Conservation (phyloP, 208 protist genomes). For the Wallacemonas sp. region DNA sequence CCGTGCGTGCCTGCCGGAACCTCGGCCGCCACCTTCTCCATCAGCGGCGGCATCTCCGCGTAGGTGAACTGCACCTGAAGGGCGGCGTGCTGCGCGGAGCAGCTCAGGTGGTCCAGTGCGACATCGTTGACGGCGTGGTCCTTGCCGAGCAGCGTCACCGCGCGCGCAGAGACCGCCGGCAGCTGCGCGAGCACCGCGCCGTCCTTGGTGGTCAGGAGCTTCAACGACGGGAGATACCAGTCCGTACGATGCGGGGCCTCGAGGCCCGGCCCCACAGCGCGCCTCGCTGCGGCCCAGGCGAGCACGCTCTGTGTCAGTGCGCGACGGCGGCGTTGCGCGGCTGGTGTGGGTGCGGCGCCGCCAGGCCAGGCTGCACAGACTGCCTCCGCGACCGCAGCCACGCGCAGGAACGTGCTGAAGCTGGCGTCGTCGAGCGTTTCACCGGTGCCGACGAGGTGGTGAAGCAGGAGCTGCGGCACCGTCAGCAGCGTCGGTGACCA, state of each 20-base stretch:
- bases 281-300: neutral
- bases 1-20: neutral
- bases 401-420: slow-evolving; percentile 38
- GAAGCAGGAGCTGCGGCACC: slow-evolving; percentile 69
- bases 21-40: neutral
- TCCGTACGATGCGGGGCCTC: slow-evolving; percentile 14
- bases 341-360: neutral
- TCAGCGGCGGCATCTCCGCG: slow-evolving; percentile 19
- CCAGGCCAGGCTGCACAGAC: slow-evolving; percentile 10
- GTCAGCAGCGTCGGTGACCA: slow-evolving; percentile 80
- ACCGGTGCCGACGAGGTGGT: slow-evolving; percentile 40
- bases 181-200: slow-evolving; percentile 34
- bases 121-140: slow-evolving; percentile 66
- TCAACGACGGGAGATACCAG: slow-evolving; percentile 60
- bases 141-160: slow-evolving; percentile 71
- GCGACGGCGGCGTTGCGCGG: slow-evolving; percentile 15
- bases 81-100: slow-evolving; percentile 80
- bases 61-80: slow-evolving; percentile 68
- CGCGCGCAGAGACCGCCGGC: slow-evolving; percentile 36
- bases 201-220: slow-evolving; percentile 63
- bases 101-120: slow-evolving; percentile 71
- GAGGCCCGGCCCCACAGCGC: neutral
- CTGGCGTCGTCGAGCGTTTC: slow-evolving; percentile 13
- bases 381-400: slow-evolving; percentile 53
- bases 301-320: neutral